Percentiles rank a stretch among this genome's conserved stretches.
Evolutionary conservation across 2,329 filamentous ascomycete genomes (phyloP).

Genomic region (Pseudogymnoascus sp.): DNA sequence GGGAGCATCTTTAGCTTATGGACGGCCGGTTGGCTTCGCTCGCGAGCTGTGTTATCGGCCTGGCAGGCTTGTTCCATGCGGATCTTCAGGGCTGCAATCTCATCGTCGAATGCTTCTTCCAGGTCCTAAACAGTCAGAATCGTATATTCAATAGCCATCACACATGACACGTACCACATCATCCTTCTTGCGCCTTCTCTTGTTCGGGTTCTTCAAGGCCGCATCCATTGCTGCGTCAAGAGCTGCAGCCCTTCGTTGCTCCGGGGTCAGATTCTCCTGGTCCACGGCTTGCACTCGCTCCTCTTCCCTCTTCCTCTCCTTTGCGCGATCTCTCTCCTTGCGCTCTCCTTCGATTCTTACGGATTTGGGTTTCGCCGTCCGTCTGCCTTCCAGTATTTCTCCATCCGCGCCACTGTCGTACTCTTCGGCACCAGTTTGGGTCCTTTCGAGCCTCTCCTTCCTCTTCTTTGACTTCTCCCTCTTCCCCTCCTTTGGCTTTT

Average conservation of each 20-base stretch:
- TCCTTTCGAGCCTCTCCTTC: slow-evolving; percentile 47
- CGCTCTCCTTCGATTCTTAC: slow-evolving; percentile 37
- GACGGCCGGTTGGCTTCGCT: slow-evolving; percentile 71
- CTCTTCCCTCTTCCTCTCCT: slow-evolving; percentile 40
- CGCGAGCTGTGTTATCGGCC: slow-evolving; percentile 75
- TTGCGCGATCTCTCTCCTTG: slow-evolving; percentile 25
- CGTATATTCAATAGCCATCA: not conserved
- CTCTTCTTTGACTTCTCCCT: slow-evolving; percentile 67
- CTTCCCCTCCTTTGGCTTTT: slow-evolving; percentile 60
- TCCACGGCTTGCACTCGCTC: slow-evolving; percentile 56
- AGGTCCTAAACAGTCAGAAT: slow-evolving; percentile 56
- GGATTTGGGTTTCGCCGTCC: slow-evolving; percentile 34
- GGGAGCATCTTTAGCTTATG: slow-evolving; percentile 93
- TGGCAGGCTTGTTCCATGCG: slow-evolving; percentile 88
- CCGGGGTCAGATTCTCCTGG: slow-evolving; percentile 73
- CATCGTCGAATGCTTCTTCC: slow-evolving; percentile 81
- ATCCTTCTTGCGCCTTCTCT: slow-evolving; percentile 65
- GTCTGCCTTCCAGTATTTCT: slow-evolving; percentile 47
- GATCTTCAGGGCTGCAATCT: slow-evolving; percentile 79
- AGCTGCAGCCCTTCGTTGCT: slow-evolving; percentile 75
- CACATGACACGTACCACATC: slow-evolving; percentile 62
- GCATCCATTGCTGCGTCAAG: slow-evolving; percentile 84
- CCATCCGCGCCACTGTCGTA: slow-evolving; percentile 36
- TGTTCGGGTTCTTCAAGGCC: slow-evolving; percentile 73
- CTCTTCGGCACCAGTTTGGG: slow-evolving; percentile 43